A percentile compares a stretch with the other conserved stretches of the same genome.
These are phyloP conservation scores for Paragyromitra xinjiangensis DNA, from an alignment of 495 filamentous ascomycete species.

Conservation along the genomic window DNA sequence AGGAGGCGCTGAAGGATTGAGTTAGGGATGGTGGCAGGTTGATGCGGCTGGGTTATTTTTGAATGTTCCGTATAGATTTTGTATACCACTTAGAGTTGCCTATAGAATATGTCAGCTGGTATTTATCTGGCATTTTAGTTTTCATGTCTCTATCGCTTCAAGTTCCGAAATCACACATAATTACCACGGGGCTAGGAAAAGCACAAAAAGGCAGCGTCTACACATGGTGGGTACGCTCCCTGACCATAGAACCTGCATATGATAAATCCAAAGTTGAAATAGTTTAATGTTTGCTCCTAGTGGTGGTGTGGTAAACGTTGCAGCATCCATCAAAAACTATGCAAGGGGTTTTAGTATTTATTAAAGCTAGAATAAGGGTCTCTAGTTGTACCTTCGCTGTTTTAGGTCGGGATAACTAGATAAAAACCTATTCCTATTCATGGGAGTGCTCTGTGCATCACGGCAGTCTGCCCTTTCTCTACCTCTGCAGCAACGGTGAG, in stretches of 20 bases:
- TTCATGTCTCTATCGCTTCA: background rate
- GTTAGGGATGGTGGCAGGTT: background rate
- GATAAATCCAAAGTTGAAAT: no score
- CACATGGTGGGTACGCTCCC: no score
- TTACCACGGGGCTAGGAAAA: background rate
- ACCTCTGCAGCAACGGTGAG: no score
- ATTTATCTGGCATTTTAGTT: background rate
- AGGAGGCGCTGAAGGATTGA: conserved; percentile 31
- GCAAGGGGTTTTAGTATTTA: no score
- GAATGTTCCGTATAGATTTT: background rate
- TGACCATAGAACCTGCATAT: no score
- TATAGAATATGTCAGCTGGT: background rate
- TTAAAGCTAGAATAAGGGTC: background rate
- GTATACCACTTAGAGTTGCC: background rate
- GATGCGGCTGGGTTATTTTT: background rate
- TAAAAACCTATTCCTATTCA: background rate
- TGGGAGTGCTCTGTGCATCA: background rate
- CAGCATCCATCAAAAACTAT: no score
- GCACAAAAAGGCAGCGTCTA: no score
- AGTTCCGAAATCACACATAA: background rate
- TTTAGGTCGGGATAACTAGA: background rate
- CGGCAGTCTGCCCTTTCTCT: no score
- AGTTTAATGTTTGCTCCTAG: no score
- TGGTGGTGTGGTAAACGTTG: no score
- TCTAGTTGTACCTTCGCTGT: background rate